Base-by-base conservation (phyloP, 257 asterid genomes). In the Marsdenia floribunda region DNA sequence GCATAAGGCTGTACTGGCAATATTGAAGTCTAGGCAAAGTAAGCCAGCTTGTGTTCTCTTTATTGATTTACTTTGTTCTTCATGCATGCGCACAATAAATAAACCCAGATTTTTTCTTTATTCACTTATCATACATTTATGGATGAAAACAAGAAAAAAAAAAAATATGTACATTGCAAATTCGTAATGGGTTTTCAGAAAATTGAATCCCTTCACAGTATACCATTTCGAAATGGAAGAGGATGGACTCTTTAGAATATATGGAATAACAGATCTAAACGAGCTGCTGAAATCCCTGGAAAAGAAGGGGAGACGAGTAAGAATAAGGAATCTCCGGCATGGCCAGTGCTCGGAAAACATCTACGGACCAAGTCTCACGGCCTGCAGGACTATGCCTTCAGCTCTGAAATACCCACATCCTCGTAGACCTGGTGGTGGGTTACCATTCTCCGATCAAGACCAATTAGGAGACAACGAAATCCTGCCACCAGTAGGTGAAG, bases 281-380 rank as follows among this genome's bases (percentile, higher is more conserved):
- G 26, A 9, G 42, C 64, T 86, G 22, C 19, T 78, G 71, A 74
- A 50, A 76, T 63, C 71, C 72, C 58, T 82, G 4, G 73, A 78
- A 37, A 77, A 67, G 79, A 50, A 71, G 18, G 54, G 68, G 6
- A 54, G 40, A 10, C 21, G 11, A 3, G 68, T 71, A 5, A 55
- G 10, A 1, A n/a, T 55, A 21, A 55, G 13, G 44, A 73, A 73
- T 76, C 15, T 82, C n/a, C 85, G 82, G 52, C 84, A 37, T 54
- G 85, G 90, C 35, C 73, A 81, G 74, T 86, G 86, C 71, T 80
- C 82, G 9, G 35, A 24, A 16, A 73, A 77, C 52, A 73, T 86
- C 16, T 66, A 65, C 26, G 72, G 75, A 29, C 82, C 79, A 4
- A 59, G 46, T 38, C 67, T 18, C 5, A 22, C 4, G 8, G 18